Percentiles rank a stretch among this genome's conserved stretches.
Conservation (phyloP, 768 basidiomycete species). For the Leccinum fibrillosum region DNA sequence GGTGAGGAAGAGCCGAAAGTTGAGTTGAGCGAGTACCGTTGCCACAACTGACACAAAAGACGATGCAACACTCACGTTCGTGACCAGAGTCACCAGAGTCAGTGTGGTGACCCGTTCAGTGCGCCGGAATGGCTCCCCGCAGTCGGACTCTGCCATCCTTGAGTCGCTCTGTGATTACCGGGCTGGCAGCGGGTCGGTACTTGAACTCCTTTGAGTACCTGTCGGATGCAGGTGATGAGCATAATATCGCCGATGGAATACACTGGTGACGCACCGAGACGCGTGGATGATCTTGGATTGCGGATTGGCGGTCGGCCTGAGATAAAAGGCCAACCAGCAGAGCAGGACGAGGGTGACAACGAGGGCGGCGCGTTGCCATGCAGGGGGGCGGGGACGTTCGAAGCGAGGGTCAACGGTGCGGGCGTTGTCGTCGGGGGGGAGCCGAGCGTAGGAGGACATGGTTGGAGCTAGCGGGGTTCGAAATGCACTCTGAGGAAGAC, state of each 20-base stretch:
- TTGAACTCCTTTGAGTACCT: constrained; percentile 85
- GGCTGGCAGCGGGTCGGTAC: constrained; percentile 82
- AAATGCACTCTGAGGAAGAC: constrained; percentile 12
- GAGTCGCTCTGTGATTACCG: constrained; percentile 73
- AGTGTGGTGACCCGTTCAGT: neutral
- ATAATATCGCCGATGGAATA: neutral
- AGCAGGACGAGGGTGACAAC: constrained; percentile 39
- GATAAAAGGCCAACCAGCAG: constrained; percentile 42
- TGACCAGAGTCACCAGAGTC: neutral
- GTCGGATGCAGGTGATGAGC: neutral
- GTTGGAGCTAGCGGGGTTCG: constrained; percentile 19
- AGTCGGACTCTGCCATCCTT: constrained; percentile 67
- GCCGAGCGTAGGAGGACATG: constrained; percentile 1
- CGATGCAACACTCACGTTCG: neutral
- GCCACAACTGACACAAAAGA: neutral
- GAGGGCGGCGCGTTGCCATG: constrained; percentile 46
- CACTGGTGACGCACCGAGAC: constrained; percentile 45
- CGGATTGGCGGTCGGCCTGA: constrained; percentile 22
- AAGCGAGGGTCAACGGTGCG: constrained; percentile 25
- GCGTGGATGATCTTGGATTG: constrained; percentile 57
- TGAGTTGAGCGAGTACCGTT: neutral
- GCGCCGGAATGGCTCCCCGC: constrained; percentile 58
- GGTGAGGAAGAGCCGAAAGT: neutral
- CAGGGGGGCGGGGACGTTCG: constrained; percentile 37
- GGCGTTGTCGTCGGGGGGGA: constrained; percentile 13